Base-by-base conservation (phyloP, 208 protist genomes). In the Herpetomonas samuelpessoai region DNA sequence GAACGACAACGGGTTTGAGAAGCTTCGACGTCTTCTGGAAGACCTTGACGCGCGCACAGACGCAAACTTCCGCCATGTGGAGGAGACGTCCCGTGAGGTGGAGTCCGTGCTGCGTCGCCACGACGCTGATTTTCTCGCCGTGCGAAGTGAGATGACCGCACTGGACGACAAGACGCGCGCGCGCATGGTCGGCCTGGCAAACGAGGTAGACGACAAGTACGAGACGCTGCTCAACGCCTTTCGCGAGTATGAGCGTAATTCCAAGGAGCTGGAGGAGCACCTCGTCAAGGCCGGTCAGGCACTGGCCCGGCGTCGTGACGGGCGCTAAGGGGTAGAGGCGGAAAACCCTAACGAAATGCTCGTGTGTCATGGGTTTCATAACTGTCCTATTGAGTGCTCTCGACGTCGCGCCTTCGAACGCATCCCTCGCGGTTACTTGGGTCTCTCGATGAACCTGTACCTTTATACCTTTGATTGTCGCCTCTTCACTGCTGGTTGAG, bases 1-100 rank as follows among this genome's bases (percentile, higher is more conserved):
- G 30, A 58, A 68, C 10, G 66, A 81, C 41, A 79, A 54, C 45
- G 73, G 78, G 2, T 59, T 79, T 2, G 80, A 76, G 52, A 66
- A 68, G 22, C 69, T 93, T 28, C 71, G 71, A 0, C 68, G 80
- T 21, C 78, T 86, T 78, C 56, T 93, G 29, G 76, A 90, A 30
- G 87, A 91, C 24, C 67, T 94, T 19, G 88, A 69, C 59, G 84
- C 86, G 46, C 87, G 87, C 51, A 94, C 87, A 0, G 84, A 94
- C 56, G 79, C 86, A 26, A 94, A 94, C 71, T 94, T 94, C 52
- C 66, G 70, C 48, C 83, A 69, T 57, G 82, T 94, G 6, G 83
- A 91, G 65, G 74, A 88, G 39, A 94, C 81, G 47, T 81, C 87
- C 10, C 70, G 77, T 0, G 83, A 81, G 0, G 87, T 94, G 18